Conservation (phyloP, 305 asterid species). For the Fraxinus floribunda region DNA sequence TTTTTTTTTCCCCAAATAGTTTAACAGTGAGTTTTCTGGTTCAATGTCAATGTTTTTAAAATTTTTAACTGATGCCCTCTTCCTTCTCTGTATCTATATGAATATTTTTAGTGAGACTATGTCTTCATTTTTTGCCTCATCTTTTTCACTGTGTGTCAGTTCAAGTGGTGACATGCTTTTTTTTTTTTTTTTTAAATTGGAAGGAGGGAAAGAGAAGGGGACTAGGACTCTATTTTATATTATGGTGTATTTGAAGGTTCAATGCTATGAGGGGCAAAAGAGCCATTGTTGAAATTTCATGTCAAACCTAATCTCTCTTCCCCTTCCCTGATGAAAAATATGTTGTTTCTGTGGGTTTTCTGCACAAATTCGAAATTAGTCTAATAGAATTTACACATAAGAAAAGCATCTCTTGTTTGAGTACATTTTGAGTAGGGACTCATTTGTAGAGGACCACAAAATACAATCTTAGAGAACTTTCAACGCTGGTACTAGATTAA, state of each 20-base stretch:
- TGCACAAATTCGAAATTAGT: background rate
- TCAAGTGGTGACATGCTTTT: background rate
- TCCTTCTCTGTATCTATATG: background rate
- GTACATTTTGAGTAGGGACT: background rate
- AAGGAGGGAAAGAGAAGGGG: background rate
- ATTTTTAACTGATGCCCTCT: background rate
- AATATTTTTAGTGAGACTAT: background rate
- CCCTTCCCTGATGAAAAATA: background rate
- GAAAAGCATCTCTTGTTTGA: background rate
- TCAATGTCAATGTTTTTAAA: background rate
- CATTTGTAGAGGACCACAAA: background rate
- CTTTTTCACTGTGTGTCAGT: background rate
- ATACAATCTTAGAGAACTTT: slow-evolving; percentile 1
- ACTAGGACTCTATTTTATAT: background rate
- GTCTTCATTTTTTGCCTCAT: background rate
- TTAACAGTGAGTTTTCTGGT: background rate
- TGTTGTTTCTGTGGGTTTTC: background rate
- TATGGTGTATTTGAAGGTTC: background rate
- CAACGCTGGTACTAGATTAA: background rate
- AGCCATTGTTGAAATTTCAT: background rate
- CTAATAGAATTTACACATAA: background rate
- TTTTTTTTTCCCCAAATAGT: background rate
- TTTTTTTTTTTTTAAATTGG: background rate
- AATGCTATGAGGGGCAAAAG: background rate
- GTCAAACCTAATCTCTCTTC: background rate